Conservation (phyloP, 257 asterid species). For the Solanum paucissectum region DNA sequence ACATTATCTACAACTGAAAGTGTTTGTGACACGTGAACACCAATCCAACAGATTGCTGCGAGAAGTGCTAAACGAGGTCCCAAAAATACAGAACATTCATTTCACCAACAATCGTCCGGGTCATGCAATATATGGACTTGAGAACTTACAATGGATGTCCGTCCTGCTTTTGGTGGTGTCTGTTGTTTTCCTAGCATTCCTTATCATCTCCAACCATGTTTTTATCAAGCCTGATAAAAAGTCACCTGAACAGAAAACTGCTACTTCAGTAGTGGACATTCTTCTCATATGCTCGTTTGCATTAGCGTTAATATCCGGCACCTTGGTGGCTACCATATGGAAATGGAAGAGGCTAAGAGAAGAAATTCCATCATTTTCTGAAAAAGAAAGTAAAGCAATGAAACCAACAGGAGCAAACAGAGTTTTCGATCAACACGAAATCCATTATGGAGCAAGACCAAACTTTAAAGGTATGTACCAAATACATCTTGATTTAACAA, state of each 20-base stretch:
- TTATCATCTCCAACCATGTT: slow-evolving; percentile 37
- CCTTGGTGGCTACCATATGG: slow-evolving; percentile 24
- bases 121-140: slow-evolving; percentile 38
- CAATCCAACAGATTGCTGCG: slow-evolving; percentile 25
- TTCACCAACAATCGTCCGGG: slow-evolving; percentile 21
- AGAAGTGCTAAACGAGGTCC: slow-evolving; percentile 27
- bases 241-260: slow-evolving; percentile 23
- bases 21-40: slow-evolving; percentile 54
- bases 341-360: slow-evolving; percentile 40
- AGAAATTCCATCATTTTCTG: slow-evolving; percentile 21
- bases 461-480: slow-evolving; percentile 49
- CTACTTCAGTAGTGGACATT: slow-evolving; percentile 45
- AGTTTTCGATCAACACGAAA: slow-evolving; percentile 37
- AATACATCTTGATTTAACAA: neutral
- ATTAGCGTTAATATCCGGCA: slow-evolving; percentile 29
- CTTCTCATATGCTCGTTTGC: slow-evolving; percentile 46
- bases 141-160: slow-evolving; percentile 30
- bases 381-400: slow-evolving; percentile 10
- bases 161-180: slow-evolving; percentile 31
- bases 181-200: slow-evolving; percentile 33
- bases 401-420: slow-evolving; percentile 25
- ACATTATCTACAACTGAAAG: slow-evolving; percentile 29
- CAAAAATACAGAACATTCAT: slow-evolving; percentile 17
- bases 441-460: slow-evolving; percentile 75
- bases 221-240: slow-evolving; percentile 24